Evolutionary conservation across 129 eudicot genomes (phyloP), one percentile per base, ranked within the genome.

Genomic region (Heracleum sosnowskyi): DNA sequence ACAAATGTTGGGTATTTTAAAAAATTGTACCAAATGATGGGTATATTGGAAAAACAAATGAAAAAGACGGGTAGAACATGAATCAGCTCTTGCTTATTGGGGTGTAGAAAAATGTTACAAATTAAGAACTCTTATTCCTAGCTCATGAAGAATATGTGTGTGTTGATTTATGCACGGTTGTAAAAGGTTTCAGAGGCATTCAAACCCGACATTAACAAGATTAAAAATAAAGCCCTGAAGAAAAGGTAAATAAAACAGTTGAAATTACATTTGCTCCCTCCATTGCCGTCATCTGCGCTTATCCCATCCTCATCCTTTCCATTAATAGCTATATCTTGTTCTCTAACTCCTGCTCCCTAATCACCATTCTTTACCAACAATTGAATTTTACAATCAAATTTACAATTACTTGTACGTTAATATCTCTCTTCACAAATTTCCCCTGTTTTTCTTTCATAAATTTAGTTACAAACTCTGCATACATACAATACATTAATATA

Each of bases 261-360:
- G 9, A 0, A 13, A 66, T 66, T 33, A 5, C 36, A 12, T 66
- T 31, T 66, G 40, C 36, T 66, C 72, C 72, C 72, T 66, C 20
- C 72, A 29, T 29, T 64, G 37, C 71, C 71, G 71, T 22, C 71
- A 13, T 12, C 40, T 31, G 72, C 72, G 72, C 72, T 66, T 66
- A 33, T 31, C 72, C 72, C 17, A 26, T 60, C 34, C 68, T 26
- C 68, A n/a, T 66, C 22, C 11, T 15, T 6, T 66, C 20, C 72
- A 66, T 66, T 66, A 31, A 66, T 66, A 28, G 31, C 29, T 66
- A 64, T 64, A 64, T 12, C 37, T 64, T 64, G 71, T 22, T 11
- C 35, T 2, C 33, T 8, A 12, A 8, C 71, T 11, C 22, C 3
- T 31, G 13, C 16, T 31, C 20, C 39, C 35, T 31, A 15, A 28